Conservation (phyloP, 73 alveolate genomes). For the Paramecium biaurelia region DNA sequence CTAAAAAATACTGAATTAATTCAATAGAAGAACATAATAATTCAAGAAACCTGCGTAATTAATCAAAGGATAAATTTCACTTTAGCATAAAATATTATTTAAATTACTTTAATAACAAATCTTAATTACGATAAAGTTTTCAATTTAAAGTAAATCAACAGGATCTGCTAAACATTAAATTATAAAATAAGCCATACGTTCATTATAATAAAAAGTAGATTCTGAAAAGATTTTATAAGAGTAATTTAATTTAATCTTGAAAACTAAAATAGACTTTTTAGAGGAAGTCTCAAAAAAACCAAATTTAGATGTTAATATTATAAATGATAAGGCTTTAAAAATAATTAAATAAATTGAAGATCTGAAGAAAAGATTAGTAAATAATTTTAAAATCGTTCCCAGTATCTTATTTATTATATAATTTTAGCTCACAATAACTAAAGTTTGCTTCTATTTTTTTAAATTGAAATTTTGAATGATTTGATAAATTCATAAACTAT, state of each 20-base stretch:
- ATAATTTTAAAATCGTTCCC: neutral
- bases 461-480: slow-evolving; percentile 6
- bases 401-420: neutral
- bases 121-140: neutral
- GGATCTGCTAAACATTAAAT: neutral
- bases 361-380: neutral
- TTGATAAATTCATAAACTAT: neutral
- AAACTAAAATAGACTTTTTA: neutral
- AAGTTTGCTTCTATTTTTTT: neutral
- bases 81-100: neutral
- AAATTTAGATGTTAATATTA: neutral
- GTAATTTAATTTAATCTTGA: neutral
- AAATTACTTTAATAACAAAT: neutral
- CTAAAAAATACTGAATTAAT: neutral
- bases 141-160: neutral
- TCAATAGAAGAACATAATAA: neutral
- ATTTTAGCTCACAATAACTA: neutral
- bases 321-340: neutral
- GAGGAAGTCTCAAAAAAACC: neutral
- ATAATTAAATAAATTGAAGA: neutral
- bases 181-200: neutral
- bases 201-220: neutral
- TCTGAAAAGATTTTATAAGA: neutral
- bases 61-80: neutral
- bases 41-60: neutral